A percentile compares a stretch with the other conserved stretches of the same genome.
Conservation (phyloP, 2,329 filamentous ascomycete genomes). For the Curvularia lunata region DNA sequence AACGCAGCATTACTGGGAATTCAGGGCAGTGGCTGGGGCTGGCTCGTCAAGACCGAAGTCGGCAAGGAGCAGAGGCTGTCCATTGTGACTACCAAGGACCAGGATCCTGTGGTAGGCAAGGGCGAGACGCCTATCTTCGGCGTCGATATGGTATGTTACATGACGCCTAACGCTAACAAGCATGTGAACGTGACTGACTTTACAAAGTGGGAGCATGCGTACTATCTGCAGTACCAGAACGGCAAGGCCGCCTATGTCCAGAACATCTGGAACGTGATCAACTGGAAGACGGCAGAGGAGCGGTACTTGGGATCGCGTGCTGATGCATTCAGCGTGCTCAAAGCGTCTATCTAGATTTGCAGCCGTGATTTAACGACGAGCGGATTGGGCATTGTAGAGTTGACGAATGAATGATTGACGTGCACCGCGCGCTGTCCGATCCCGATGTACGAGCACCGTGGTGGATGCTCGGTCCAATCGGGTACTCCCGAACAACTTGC, state of each 20-base stretch:
- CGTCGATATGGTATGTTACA: constrained; percentile 68
- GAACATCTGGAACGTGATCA: constrained; percentile 79
- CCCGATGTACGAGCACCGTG: constrained; percentile 27
- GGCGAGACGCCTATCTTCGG: constrained; percentile 73
- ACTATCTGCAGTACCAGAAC: constrained; percentile 84
- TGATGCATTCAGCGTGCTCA: constrained; percentile 50
- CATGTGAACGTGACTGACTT: not conserved
- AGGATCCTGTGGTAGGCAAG: constrained; percentile 73
- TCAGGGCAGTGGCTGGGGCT: constrained; percentile 88
- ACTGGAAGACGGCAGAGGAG: constrained; percentile 74
- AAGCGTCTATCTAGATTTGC: constrained; percentile 39
- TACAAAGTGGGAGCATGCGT: constrained; percentile 80
- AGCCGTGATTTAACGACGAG: not conserved
- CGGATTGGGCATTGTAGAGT: not conserved
- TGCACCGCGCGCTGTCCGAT: not conserved
- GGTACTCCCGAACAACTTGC: constrained; percentile 46
- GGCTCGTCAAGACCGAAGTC: constrained; percentile 73
- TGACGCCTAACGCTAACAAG: not conserved
- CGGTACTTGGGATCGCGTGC: constrained; percentile 60
- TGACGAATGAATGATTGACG: not conserved
- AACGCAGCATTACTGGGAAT: constrained; percentile 69
- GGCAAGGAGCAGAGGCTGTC: constrained; percentile 61
- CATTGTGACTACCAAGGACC: constrained; percentile 84
- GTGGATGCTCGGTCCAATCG: constrained; percentile 33
- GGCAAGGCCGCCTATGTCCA: constrained; percentile 76